These are phyloP conservation scores for Arxiozyma slooffiae DNA, from an alignment of 1,139 yeast genomes.

Conservation along the genomic window DNA sequence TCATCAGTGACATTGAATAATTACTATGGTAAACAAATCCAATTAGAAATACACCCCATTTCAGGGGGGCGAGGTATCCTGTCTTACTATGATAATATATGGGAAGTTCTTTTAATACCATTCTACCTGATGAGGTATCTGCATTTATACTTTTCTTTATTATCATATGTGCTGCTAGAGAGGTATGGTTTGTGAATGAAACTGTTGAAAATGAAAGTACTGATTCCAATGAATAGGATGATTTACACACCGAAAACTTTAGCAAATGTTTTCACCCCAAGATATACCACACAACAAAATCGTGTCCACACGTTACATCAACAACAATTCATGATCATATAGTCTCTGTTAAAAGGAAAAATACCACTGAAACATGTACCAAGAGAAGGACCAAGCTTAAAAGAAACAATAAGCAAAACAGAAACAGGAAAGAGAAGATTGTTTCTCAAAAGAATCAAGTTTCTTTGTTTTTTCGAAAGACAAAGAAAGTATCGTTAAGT, in stretches of 20 bases:
- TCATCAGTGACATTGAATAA: background rate
- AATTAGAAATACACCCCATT: background rate
- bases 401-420: background rate
- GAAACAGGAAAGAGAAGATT: background rate
- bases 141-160: background rate
- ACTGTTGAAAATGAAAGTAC: background rate
- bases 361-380: background rate
- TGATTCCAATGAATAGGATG: background rate
- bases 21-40: background rate
- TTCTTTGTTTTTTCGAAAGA: background rate
- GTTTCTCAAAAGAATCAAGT: background rate
- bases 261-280: background rate
- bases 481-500: background rate
- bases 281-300: background rate
- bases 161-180: background rate
- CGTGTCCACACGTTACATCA: background rate
- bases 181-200: background rate
- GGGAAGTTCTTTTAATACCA: background rate
- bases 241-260: background rate
- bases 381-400: background rate
- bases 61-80: background rate
- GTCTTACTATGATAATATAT: background rate
- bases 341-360: background rate
- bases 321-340: background rate
- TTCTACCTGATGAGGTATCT: background rate